These are phyloP conservation scores for Diaporthe velutina DNA, from an alignment of 2,329 filamentous ascomycete genomes.

Conservation along the genomic window DNA sequence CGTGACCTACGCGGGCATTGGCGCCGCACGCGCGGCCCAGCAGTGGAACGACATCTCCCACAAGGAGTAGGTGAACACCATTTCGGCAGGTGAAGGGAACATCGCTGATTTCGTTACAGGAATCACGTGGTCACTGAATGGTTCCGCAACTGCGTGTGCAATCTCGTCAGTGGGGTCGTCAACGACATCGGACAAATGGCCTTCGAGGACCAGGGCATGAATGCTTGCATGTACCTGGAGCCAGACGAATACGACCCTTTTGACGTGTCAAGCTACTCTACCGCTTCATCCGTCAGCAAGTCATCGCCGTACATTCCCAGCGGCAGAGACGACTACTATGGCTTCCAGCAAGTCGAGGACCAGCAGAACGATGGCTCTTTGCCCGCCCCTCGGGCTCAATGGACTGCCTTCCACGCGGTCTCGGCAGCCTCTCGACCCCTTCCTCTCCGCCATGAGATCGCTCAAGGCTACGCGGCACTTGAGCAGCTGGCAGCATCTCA, in stretches of 20 bases:
- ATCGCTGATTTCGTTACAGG: not conserved
- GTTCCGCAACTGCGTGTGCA: constrained; percentile 28
- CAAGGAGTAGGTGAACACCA: not conserved
- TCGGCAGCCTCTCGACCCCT: not conserved
- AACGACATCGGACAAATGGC: constrained; percentile 1
- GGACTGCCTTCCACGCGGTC: fast-evolving
- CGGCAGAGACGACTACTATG: not conserved
- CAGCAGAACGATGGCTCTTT: too few relatives aligned
- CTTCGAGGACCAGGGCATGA: not conserved
- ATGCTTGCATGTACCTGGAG: constrained; percentile 4
- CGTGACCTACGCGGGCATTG: not conserved
- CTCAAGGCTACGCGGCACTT: not conserved
- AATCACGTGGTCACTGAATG: constrained; percentile 21
- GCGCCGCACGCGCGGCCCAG: not conserved
- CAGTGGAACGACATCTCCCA: constrained; percentile 28
- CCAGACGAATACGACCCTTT: not conserved
- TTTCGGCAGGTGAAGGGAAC: fast-evolving
- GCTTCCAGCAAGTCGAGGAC: not conserved
- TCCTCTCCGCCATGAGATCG: not conserved
- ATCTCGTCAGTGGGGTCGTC: constrained; percentile 27
- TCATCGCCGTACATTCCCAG: not conserved
- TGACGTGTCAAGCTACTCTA: not conserved
- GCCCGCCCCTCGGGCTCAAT: too few relatives aligned
- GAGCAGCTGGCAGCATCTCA: not conserved
- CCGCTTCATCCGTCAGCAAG: not conserved